Percentiles rank a stretch among this genome's conserved stretches.
phyloP scores from a whole-genome alignment of 2,329 filamentous ascomycete species.

The Knoxdaviesia proteae region DNA sequence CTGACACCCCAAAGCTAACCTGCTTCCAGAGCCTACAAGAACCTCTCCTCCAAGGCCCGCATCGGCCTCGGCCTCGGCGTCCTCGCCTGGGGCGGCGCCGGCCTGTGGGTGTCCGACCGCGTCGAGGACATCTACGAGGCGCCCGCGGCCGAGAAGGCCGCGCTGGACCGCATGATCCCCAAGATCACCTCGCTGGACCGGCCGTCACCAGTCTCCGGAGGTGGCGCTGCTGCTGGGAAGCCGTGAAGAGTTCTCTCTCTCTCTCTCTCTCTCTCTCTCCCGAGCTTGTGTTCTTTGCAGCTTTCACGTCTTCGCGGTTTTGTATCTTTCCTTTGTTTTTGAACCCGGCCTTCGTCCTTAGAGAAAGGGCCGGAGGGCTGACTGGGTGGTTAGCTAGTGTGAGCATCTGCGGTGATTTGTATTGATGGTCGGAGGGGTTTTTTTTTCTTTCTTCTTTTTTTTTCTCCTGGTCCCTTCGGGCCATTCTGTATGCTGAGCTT shows the following conservation, averaged over 20 bases:
- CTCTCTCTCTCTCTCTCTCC: not conserved
- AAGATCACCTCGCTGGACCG: conserved; percentile 38
- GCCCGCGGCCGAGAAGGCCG: conserved; percentile 50
- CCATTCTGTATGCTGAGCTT: too few species aligned
- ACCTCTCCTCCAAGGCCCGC: conserved; percentile 49
- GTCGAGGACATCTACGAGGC: conserved; percentile 57
- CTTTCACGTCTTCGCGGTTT: too few species aligned
- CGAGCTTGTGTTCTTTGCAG: too few species aligned
- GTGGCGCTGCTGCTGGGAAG: not conserved
- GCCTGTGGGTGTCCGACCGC: conserved; percentile 51
- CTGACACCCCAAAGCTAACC: not conserved
- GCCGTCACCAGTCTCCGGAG: conserved; percentile 10
- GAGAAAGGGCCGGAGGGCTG: too few species aligned
- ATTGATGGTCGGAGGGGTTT: too few species aligned
- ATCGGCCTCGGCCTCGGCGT: conserved; percentile 52
- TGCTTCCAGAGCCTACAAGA: conserved; percentile 42
- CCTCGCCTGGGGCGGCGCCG: conserved; percentile 54
- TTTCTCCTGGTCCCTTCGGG: too few species aligned
- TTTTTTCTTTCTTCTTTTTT: too few species aligned
- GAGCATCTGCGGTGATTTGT: too few species aligned
- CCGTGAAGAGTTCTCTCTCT: not conserved
- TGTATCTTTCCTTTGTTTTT: not conserved
- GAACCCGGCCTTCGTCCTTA: too few species aligned
- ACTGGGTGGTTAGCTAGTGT: too few species aligned
- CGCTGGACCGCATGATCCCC: conserved; percentile 39